Evolutionary conservation across 495 filamentous ascomycete genomes (phyloP).

Genomic region (Clohesyomyces aquaticus): DNA sequence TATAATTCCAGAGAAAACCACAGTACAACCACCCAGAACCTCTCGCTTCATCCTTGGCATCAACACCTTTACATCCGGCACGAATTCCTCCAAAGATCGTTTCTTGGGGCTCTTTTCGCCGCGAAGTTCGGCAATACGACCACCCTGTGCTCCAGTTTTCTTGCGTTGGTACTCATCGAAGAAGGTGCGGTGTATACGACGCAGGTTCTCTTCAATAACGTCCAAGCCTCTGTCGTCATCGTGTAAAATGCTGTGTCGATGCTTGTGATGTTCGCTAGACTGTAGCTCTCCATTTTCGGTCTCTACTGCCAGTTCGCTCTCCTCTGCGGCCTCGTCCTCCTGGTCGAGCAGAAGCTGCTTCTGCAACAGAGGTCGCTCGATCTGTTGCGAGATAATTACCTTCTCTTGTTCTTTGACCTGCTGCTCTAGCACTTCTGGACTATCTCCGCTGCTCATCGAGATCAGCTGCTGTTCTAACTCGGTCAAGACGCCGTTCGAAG

Average conservation of each 20-base stretch:
- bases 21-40: conserved; percentile 67
- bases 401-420: conserved; percentile 84
- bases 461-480: conserved; percentile 71
- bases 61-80: conserved; percentile 83
- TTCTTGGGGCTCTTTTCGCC: conserved; percentile 58
- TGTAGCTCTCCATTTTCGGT: conserved; percentile 55
- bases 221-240: conserved; percentile 83
- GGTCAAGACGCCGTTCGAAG: conserved; percentile 52
- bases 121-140: conserved; percentile 62
- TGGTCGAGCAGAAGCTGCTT: conserved; percentile 87
- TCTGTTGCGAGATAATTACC: conserved; percentile 82
- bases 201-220: conserved; percentile 72
- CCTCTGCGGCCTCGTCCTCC: conserved; percentile 68
- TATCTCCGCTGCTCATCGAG: conserved; percentile 73
- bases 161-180: conserved; percentile 75
- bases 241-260: conserved; percentile 77
- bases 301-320: conserved; percentile 54
- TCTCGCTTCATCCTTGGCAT: conserved; percentile 76
- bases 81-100: conserved; percentile 59
- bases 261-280: conserved; percentile 50
- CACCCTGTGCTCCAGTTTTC: conserved; percentile 56
- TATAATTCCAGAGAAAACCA: conserved; percentile 89
- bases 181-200: conserved; percentile 74
- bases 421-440: conserved; percentile 68
- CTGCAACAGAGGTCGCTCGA: conserved; percentile 81